Percentiles rank a stretch among this genome's conserved stretches.
Conservation (phyloP, 2,329 filamentous ascomycete species). For the Chaetomium sp. region DNA sequence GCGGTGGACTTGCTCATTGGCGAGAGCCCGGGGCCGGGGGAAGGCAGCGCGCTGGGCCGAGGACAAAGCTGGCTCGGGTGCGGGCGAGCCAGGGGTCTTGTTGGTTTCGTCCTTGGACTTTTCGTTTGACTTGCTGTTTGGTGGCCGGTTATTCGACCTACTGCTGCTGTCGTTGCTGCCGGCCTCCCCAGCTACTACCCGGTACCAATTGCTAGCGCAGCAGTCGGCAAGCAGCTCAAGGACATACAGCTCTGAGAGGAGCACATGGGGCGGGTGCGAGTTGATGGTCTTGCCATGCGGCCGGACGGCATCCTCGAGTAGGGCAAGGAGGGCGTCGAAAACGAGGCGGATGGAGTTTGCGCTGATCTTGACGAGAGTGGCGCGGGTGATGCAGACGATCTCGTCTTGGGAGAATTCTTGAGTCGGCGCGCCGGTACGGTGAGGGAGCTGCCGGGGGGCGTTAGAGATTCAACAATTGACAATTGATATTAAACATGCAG, state of each 20-base stretch:
- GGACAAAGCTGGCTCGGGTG: slow-evolving; percentile 11
- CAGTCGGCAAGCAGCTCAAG: slow-evolving; percentile 58
- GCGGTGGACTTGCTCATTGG: slow-evolving; percentile 46
- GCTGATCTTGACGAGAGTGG: slow-evolving; percentile 56
- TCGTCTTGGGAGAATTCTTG: slow-evolving; percentile 55
- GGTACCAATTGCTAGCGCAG: slow-evolving; percentile 54
- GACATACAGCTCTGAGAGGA: slow-evolving; percentile 60
- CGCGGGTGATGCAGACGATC: slow-evolving; percentile 53
- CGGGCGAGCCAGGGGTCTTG: slow-evolving; percentile 14
- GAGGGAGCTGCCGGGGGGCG: slow-evolving; percentile 46
- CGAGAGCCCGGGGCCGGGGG: slow-evolving; percentile 36
- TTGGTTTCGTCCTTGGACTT: slow-evolving; percentile 10
- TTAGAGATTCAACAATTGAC: background rate
- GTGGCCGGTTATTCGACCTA: too few relatives aligned
- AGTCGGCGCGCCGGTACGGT: slow-evolving; percentile 52
- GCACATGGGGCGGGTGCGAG: slow-evolving; percentile 51
- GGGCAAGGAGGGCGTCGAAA: slow-evolving; percentile 48
- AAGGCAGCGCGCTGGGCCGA: slow-evolving; percentile 21
- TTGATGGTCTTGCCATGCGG: slow-evolving; percentile 43
- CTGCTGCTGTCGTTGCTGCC: too few relatives aligned
- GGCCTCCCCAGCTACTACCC: slow-evolving; percentile 2
- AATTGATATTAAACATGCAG: too few relatives aligned
- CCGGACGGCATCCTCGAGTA: slow-evolving; percentile 53
- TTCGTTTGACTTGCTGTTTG: too few relatives aligned
- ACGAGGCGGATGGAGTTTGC: slow-evolving; percentile 46